Evolutionary conservation across 2,329 filamentous ascomycete genomes (phyloP).

Genomic region (Lachnellula cervina): DNA sequence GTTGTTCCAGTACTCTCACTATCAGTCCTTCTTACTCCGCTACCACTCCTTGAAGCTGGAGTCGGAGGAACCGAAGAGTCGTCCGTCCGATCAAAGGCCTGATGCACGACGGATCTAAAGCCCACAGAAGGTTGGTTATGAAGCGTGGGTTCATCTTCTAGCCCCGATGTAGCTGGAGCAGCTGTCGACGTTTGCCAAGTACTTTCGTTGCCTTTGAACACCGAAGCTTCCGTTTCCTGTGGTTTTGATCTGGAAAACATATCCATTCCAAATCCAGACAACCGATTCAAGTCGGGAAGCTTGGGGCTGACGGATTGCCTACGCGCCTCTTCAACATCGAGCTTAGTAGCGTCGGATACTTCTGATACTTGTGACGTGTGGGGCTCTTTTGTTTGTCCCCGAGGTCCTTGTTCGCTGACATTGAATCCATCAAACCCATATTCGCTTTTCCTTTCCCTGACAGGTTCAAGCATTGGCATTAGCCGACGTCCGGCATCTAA

Average conservation of each 20-base stretch:
- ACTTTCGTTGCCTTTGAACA: slow-evolving; percentile 8
- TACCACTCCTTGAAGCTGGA: slow-evolving; percentile 43
- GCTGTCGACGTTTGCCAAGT: slow-evolving; percentile 3
- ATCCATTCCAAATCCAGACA: slow-evolving; percentile 57
- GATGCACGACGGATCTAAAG: slow-evolving; percentile 57
- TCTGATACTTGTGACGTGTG: not conserved
- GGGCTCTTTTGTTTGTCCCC: not conserved
- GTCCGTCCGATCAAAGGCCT: slow-evolving; percentile 57
- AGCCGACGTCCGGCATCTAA: slow-evolving; percentile 35
- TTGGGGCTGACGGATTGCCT: slow-evolving; percentile 48
- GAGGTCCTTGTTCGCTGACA: slow-evolving; percentile 14
- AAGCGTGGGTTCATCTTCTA: slow-evolving; percentile 29
- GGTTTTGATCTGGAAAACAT: slow-evolving; percentile 41
- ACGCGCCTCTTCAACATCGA: slow-evolving; percentile 19
- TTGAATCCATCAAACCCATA: slow-evolving; percentile 46
- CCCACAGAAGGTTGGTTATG: slow-evolving; percentile 49
- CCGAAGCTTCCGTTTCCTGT: slow-evolving; percentile 5
- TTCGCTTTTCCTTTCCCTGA: slow-evolving; percentile 55
- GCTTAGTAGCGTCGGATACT: not conserved
- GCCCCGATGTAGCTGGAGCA: not conserved
- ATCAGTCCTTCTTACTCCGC: slow-evolving; percentile 51
- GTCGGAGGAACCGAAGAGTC: slow-evolving; percentile 47
- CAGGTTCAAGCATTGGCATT: slow-evolving; percentile 45
- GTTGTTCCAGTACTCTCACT: slow-evolving; percentile 50
- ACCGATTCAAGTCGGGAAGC: slow-evolving; percentile 51